Evolutionary conservation across 495 filamentous ascomycete genomes (phyloP).

Genomic region (Daldinia grandis): DNA sequence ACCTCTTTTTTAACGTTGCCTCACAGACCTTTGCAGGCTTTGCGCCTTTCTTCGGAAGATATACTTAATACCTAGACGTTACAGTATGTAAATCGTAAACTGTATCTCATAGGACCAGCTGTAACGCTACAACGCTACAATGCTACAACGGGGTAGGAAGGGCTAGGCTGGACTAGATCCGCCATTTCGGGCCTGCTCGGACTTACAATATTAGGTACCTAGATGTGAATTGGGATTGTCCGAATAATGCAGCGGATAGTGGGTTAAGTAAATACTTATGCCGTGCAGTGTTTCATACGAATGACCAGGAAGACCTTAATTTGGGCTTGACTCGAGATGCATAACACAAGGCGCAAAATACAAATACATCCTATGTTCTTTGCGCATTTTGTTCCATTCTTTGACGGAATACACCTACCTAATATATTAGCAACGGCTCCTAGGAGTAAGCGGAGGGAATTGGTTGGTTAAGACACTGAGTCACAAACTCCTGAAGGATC

Average conservation of each 20-base stretch:
- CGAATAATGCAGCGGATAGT: not conserved
- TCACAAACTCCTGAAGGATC: constrained; percentile 40
- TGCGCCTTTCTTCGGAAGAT: not conserved
- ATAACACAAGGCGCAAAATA: not conserved
- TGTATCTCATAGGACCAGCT: constrained; percentile 28
- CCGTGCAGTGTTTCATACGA: constrained; percentile 19
- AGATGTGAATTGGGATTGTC: not conserved
- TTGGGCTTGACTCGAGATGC: constrained; percentile 1
- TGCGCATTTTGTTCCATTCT: not conserved
- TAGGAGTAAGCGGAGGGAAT: constrained; percentile 18
- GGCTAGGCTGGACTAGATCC: constrained; percentile 14
- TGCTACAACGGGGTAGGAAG: not conserved
- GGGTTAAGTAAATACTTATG: constrained; percentile 2
- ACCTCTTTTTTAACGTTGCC: not conserved
- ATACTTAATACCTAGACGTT: not conserved
- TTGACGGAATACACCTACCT: constrained; percentile 1
- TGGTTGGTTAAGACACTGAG: constrained; percentile 21
- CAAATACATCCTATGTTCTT: constrained; percentile 2
- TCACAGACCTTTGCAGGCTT: not conserved
- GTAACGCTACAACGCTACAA: constrained; percentile 1
- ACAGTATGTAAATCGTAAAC: constrained; percentile 8
- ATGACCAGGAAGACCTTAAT: constrained; percentile 4
- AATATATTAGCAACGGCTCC: constrained; percentile 19
- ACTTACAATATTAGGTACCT: constrained; percentile 13
- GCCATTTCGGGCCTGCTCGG: constrained; percentile 30